Evolutionary conservation across 2,329 filamentous ascomycete species (phyloP).

Genomic region (Alternaria novae-zelandiae): DNA sequence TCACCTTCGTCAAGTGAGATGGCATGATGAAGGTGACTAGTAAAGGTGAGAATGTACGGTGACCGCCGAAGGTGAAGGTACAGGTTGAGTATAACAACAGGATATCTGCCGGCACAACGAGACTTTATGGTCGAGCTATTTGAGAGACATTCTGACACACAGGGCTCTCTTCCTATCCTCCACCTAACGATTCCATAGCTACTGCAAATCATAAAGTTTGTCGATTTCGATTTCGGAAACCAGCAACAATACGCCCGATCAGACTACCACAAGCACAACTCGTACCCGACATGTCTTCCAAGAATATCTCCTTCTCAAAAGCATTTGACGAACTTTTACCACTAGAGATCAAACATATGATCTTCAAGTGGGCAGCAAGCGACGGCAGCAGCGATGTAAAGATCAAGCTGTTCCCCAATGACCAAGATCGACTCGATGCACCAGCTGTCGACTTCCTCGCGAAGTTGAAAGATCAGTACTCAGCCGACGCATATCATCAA

Average conservation of each 20-base stretch:
- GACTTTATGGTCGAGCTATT: not conserved
- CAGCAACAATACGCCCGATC: not conserved
- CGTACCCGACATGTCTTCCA: not conserved
- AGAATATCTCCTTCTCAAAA: not conserved
- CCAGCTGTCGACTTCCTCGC: not conserved
- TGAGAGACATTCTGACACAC: not conserved
- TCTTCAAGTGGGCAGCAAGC: not conserved
- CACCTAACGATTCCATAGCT: no score
- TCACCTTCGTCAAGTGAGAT: not conserved
- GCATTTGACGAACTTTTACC: not conserved
- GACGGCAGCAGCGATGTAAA: not conserved
- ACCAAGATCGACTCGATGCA: not conserved
- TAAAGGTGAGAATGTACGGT: not conserved
- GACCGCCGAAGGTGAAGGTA: not conserved
- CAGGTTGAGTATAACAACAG: not conserved
- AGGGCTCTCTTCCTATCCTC: not conserved
- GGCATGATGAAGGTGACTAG: not conserved
- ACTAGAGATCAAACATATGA: not conserved
- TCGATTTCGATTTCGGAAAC: no score
- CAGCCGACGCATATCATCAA: not conserved
- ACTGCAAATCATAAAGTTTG: no score
- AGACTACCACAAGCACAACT: no score
- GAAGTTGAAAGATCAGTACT: not conserved
- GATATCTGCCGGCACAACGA: not conserved
- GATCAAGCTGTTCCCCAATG: not conserved